phyloP scores from a whole-genome alignment of 352 stramenopile species.

The Salisapilia sapeloensis region DNA sequence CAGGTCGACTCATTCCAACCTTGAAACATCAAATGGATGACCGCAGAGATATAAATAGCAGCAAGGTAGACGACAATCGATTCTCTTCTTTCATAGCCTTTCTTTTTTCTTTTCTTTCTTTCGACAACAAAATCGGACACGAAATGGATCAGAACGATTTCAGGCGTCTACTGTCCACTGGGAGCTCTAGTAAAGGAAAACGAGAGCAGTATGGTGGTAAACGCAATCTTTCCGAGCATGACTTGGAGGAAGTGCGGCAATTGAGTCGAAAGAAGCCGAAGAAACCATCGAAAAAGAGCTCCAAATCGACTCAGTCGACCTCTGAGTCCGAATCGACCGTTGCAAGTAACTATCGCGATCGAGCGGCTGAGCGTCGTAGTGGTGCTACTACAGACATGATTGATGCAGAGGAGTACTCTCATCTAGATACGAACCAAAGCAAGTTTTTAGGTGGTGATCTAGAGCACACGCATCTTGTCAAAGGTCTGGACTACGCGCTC shows the following conservation, averaged over 20 bases:
- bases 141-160: conserved; percentile 80
- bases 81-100: too few relatives aligned
- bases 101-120: too few relatives aligned
- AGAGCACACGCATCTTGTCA: conserved; percentile 79
- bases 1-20: too few relatives aligned
- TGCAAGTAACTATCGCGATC: conserved; percentile 27
- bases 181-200: too few relatives aligned
- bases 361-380: conserved; percentile 38
- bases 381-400: conserved; percentile 19
- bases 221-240: conserved; percentile 28
- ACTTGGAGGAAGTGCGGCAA: conserved; percentile 25
- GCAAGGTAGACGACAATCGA: too few relatives aligned
- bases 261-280: conserved; percentile 42
- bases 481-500: conserved; percentile 78
- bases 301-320: conserved; percentile 6
- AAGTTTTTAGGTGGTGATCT: conserved; percentile 74
- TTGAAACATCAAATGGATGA: too few relatives aligned
- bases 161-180: conserved; percentile 23
- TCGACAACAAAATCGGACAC: too few relatives aligned
- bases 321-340: conserved; percentile 1
- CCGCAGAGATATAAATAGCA: too few relatives aligned
- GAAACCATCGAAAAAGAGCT: conserved; percentile 17
- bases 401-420: conserved; percentile 25
- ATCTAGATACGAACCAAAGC: conserved; percentile 52
- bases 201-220: conserved; percentile 49